These are phyloP conservation scores for Herpotrichia juniperi DNA, from an alignment of 2,329 filamentous ascomycete species.

Conservation along the genomic window DNA sequence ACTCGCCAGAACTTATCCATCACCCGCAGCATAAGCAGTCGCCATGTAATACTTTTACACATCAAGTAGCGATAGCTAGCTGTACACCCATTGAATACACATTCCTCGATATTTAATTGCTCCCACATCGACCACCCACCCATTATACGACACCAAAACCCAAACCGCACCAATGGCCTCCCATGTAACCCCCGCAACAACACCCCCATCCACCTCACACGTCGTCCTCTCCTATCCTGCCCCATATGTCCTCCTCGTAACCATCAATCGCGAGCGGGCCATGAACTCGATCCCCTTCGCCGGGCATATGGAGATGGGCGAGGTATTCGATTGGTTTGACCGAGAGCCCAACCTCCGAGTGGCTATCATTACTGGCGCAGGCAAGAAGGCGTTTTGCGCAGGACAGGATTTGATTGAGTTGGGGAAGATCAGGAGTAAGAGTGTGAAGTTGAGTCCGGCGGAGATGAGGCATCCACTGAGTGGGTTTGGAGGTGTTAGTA, in stretches of 20 bases:
- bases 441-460: slow-evolving; percentile 28
- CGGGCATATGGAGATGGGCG: slow-evolving; percentile 56
- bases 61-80: background rate
- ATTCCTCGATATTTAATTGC: background rate
- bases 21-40: slow-evolving; percentile 1
- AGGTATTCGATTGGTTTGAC: slow-evolving; percentile 62
- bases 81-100: background rate
- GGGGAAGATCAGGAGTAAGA: slow-evolving; percentile 35
- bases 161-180: slow-evolving; percentile 26
- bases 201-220: slow-evolving; percentile 38
- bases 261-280: slow-evolving; percentile 57
- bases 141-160: too few relatives aligned
- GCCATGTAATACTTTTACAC: background rate
- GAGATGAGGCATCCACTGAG: slow-evolving; percentile 48
- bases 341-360: slow-evolving; percentile 55
- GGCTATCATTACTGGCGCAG: slow-evolving; percentile 57
- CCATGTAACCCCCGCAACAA: slow-evolving; percentile 32
- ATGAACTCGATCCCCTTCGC: slow-evolving; percentile 54
- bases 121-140: background rate
- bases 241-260: slow-evolving; percentile 57
- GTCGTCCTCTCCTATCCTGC: slow-evolving; percentile 54
- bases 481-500: slow-evolving; percentile 63
- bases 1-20: slow-evolving; percentile 12
- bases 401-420: slow-evolving; percentile 61
- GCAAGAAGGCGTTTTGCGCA: slow-evolving; percentile 60